Base-by-base conservation (phyloP, 139 green algal species). In the Chlorella sp. region DNA sequence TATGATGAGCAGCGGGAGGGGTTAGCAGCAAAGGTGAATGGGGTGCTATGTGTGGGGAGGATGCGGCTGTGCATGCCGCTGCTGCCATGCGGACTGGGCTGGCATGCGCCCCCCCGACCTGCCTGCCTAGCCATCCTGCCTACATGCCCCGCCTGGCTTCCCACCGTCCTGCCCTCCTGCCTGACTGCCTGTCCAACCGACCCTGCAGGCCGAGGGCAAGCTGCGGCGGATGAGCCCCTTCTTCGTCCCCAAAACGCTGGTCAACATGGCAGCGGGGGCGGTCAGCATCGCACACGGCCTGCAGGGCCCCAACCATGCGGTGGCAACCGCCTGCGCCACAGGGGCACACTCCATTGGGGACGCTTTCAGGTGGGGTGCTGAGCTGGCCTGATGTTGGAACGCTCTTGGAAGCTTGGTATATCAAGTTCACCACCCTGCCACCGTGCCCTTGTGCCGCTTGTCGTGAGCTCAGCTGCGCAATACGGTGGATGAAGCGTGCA, bases 191-290 rank as follows among this genome's bases (percentile, higher is more conserved):
- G 26, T 2, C 61, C 28, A 16, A 34, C 36, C 2, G 32, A 68
- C 28, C 28, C 64, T 91, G 87, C 86, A 93, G 78, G 85, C 80
- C 22, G 77, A 84, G 14, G 93, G 93, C 28, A 94, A 92, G 76
- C 48, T 96, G 40, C 91, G 96, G 7, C 92, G 96, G 26, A 48
- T 99, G 39, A 96, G 92, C 36, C 98, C 98, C 37, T 99, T 96
- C 92, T 99, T 99, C 88, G 93, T 99, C n/a, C 97, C 98, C 28
- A 91, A 94, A 11, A 96, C 99, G 24, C 92, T 99, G 42, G 85
- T 93, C 86, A 99, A 99, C 95, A 98, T 98, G 95, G 96, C 98
- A 3, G 95, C 97, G 0, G 98, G 98, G 1, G 93, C 95, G 1
- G 94, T 99, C 75, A 97, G 96, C 92, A 98, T 99, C 34, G 89